Base-by-base conservation (phyloP, 2,329 filamentous ascomycete genomes). In the Ophidiomyces ophidiicola region DNA sequence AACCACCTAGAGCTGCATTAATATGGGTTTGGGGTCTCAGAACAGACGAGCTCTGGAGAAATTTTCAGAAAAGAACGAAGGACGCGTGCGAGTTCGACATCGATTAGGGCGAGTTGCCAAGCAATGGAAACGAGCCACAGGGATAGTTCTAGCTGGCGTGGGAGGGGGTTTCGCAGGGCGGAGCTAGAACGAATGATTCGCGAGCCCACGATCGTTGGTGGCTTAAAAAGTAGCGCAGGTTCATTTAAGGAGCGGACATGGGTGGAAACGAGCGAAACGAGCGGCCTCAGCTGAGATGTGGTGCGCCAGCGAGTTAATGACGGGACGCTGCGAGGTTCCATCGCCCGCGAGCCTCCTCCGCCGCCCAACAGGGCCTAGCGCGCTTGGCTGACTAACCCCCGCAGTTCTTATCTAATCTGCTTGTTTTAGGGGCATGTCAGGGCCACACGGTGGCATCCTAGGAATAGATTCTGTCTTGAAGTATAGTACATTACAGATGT, bases 101-200 rank as follows among this genome's bases (percentile, higher is more conserved):
- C 37, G 24, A 39, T 28, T 17, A 17, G 37, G 23, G 29, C 29
- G 33, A n/a, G n/a, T n/a, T 28, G 37, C 37, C 37, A 39, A 39
- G 37, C 37, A 33, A 31, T 31, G 5, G 28, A 25, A 33, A 39
- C 30, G 37, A 39, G 29, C 3, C 15, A 26, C 29, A 15, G 37
- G 30, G 30, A 39, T n/a, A n/a, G n/a, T n/a, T n/a, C n/a, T n/a
- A n/a, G n/a, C n/a, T n/a, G n/a, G n/a, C n/a, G n/a, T n/a, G n/a
- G n/a, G n/a, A n/a, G n/a, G n/a, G n/a, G n/a, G n/a, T n/a, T n/a
- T n/a, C n/a, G n/a, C n/a, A n/a, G n/a, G n/a, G n/a, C n/a, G n/a
- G n/a, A n/a, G n/a, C n/a, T n/a, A n/a, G n/a, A n/a, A n/a, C n/a
- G n/a, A n/a, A n/a, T n/a, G n/a, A n/a, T n/a, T n/a, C n/a, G n/a